Evolutionary conservation across 2,329 filamentous ascomycete genomes (phyloP).

Genomic region (Trichoderma arundinaceum): DNA sequence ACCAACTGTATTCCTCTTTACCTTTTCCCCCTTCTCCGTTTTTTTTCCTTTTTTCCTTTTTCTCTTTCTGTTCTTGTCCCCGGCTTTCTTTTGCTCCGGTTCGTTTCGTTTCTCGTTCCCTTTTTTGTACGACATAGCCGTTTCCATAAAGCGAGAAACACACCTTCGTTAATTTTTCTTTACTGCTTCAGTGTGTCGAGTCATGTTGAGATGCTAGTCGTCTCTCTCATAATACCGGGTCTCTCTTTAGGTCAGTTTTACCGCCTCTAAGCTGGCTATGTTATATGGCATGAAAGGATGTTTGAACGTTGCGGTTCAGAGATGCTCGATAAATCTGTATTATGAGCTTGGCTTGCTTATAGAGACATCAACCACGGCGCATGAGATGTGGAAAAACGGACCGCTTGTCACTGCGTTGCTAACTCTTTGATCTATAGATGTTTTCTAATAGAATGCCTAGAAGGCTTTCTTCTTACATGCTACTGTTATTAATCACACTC

Average conservation of each 20-base stretch:
- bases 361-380: too few relatives aligned
- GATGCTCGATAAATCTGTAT: not conserved
- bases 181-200: slow-evolving; percentile 33
- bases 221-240: slow-evolving; percentile 32
- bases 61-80: not conserved
- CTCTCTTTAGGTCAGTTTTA: slow-evolving; percentile 34
- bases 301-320: not conserved
- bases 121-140: slow-evolving; percentile 11
- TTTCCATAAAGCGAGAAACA: slow-evolving; percentile 18
- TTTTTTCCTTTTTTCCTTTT: slow-evolving; percentile 24
- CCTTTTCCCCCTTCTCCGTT: slow-evolving; percentile 14
- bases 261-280: not conserved
- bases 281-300: not conserved
- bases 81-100: not conserved
- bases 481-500: slow-evolving; percentile 44
- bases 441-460: slow-evolving; percentile 52
- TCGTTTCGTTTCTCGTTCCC: slow-evolving; percentile 12
- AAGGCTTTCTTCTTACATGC: slow-evolving; percentile 41
- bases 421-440: slow-evolving; percentile 45
- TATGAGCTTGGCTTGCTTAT: not conserved
- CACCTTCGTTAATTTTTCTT: slow-evolving; percentile 14
- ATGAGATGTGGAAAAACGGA: not conserved
- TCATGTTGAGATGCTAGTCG: slow-evolving; percentile 47
- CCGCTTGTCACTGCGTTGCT: not conserved
- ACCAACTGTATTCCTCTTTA: slow-evolving; percentile 27